Base-by-base conservation (phyloP, 305 asterid species). In the Solanum hybrid region DNA sequence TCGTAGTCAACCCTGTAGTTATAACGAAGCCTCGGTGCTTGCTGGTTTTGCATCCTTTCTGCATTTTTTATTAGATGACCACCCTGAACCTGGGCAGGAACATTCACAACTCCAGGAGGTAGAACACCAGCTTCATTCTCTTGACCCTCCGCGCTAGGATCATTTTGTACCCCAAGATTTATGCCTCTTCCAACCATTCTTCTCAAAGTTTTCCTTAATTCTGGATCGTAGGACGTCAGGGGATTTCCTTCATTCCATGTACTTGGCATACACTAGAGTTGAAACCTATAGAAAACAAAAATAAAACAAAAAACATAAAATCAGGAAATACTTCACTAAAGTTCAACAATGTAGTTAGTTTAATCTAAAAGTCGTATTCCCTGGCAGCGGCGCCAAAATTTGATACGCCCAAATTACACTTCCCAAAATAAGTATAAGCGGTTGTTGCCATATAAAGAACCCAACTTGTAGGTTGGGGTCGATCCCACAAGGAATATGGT, bases 161-260 rank as follows among this genome's bases (percentile, higher is more conserved):
- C 8, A 45, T 45, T 45, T 45, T 14, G 22, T 45, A 14, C 64
- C 22, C 8, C 1, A 45, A 14, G 22, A 45, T 45, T 14, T 45
- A 45, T 1, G 22, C 64, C 64, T 14, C 64, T 0, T 45, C 22
- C 0, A 45, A 45, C 64, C 22, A 45, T 45, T 45, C 8, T 15
- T 51, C 64, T 51, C 64, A 51, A 51, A 14, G 22, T 51, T 5
- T 51, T 14, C 64, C 64, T 51, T 51, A 51, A 14, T 51, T 51
- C 8, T 0, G 0, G 0, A 51, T 51, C 22, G 8, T 51, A 51
- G 1, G 1, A 3, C 0, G 22, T 51, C 22, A 51, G 22, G 22
- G 22, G 22, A 51, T 51, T 51, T 51, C 64, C 8, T 5, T 51
- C 0, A 51, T 0, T 14, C 64, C 0, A 2, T 51, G 64, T 51